Percentiles rank a stretch among this genome's conserved stretches.
These are phyloP conservation scores for Colletotrichum sp. DNA, from an alignment of 2,329 filamentous ascomycete species.

Conservation along the genomic window DNA sequence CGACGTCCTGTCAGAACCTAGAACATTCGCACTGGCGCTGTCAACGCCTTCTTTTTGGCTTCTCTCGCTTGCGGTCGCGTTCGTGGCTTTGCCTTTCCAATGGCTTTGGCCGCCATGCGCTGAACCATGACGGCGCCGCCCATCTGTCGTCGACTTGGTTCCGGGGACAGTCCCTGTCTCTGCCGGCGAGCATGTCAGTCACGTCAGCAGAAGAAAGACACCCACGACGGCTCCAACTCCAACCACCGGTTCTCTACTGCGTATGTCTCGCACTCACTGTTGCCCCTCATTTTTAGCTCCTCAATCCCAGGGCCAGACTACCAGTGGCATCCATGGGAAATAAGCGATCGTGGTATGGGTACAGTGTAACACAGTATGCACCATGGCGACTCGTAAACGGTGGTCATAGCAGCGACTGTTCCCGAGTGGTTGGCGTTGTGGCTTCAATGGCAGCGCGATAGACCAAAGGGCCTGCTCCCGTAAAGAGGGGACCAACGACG, in stretches of 20 bases:
- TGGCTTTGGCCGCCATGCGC: not conserved
- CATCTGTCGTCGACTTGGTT: not conserved
- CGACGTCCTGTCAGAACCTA: conserved; percentile 7
- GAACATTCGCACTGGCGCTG: conserved; percentile 6
- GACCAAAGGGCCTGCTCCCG: not conserved
- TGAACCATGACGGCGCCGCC: not conserved
- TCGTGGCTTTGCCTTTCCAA: not conserved
- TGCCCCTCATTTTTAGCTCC: conserved; percentile 13
- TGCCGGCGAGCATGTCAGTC: not conserved
- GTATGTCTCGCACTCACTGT: not conserved
- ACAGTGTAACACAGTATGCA: not conserved
- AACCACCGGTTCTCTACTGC: not conserved
- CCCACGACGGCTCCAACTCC: not conserved
- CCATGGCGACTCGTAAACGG: not conserved
- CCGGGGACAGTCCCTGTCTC: not conserved
- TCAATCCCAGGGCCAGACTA: not conserved
- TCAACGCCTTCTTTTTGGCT: not conserved
- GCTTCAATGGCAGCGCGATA: not conserved
- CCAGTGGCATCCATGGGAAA: conserved; percentile 4
- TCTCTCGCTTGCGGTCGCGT: not conserved
- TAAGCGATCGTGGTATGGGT: not conserved
- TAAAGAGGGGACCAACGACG: not conserved
- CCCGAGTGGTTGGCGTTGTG: not conserved
- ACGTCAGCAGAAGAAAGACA: not conserved
- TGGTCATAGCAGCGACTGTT: not conserved